Base-by-base conservation (phyloP, 2,329 filamentous ascomycete species). In the Trichoderma sp. region DNA sequence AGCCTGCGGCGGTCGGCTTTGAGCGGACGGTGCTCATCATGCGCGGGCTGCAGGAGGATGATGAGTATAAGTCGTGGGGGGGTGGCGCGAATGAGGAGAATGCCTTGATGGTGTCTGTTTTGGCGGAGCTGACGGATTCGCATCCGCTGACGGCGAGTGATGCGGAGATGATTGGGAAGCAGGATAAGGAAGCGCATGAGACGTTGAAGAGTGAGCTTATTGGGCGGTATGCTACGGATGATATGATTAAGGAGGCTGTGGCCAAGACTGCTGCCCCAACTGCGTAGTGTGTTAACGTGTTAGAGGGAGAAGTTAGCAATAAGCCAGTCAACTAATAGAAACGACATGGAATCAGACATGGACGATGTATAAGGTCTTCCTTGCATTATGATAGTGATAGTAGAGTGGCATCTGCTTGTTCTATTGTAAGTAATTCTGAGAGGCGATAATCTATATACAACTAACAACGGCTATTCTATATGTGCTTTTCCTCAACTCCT, bases 151-250 rank as follows among this genome's bases (percentile, higher is more conserved):
- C 56, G 2, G 51, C 19, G 1, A 63, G 17, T 2, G 61, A 63
- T 4, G 41, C 2, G 6, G 61, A 63, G 30, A 63, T 63, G 50
- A 7, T 63, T 3, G 44, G 17, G 1, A 63, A 63, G 19, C 61
- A 63, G 30, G 51, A 63, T 10, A 63, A 48, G 7, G 61, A 63
- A 7, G 52, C 26, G 7, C 30, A 52, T 4, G 30, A 48, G 14
- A 63, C 50, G 30, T 34, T 63, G 26, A 63, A 63, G 30, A 47
- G 24, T 14, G 43, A 56, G 2, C 61, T 63, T 14, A 43, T 63
- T 39, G 43, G n/a, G 45, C 55, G 41, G 48, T 63, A 56, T 41
- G 61, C 61, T 19, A 63, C 61, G 2, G 52, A 63, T 47, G 61
- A 63, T 2, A 56, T 56, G 61, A 39, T 63, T 5, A 55, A 41